Percentiles rank a stretch among this genome's conserved stretches.
These are phyloP conservation scores for Fusarium sp. DNA, from an alignment of 2,329 filamentous ascomycete genomes.

Conservation along the genomic window DNA sequence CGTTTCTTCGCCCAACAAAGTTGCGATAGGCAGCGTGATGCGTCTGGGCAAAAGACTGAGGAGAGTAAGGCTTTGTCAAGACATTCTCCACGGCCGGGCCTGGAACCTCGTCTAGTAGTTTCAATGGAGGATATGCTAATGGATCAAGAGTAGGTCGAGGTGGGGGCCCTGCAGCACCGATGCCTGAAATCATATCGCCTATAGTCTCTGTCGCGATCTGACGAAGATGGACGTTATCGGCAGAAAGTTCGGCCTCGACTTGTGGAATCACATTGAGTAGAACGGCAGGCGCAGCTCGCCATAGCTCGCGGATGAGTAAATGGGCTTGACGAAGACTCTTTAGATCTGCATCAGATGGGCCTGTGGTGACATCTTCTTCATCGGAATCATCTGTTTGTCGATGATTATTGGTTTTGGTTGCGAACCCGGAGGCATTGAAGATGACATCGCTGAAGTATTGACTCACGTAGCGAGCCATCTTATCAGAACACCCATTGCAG, in stretches of 20 bases:
- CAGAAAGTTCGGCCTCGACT: constrained; percentile 89
- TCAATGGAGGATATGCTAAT: constrained; percentile 83
- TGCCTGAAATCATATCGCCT: constrained; percentile 93
- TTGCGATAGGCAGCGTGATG: constrained; percentile 83
- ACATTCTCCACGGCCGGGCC: constrained; percentile 66
- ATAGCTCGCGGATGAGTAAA: constrained; percentile 87
- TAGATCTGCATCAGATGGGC: constrained; percentile 84
- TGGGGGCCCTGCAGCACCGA: constrained; percentile 89
- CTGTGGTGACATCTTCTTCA: constrained; percentile 68
- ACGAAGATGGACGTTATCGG: constrained; percentile 88
- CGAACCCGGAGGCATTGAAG: constrained; percentile 80
- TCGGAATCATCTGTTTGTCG: constrained; percentile 72
- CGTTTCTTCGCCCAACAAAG: constrained; percentile 86
- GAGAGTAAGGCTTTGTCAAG: constrained; percentile 84
- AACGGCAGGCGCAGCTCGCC: constrained; percentile 89
- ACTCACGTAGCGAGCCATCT: constrained; percentile 93
- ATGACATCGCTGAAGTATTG: constrained; percentile 99
- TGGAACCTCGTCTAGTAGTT: constrained; percentile 66
- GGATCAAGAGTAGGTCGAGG: constrained; percentile 79
- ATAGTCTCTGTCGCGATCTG: constrained; percentile 92
- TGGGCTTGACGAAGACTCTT: constrained; percentile 92
- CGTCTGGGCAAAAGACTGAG: constrained; percentile 88
- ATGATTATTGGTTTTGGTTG: constrained; percentile 66
- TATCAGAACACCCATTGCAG: constrained; percentile 88
- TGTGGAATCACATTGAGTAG: constrained; percentile 94